A percentile compares a stretch with the other conserved stretches of the same genome.
Conservation (phyloP, 1,139 yeast genomes). For the Yamadazyma trypodendri region DNA sequence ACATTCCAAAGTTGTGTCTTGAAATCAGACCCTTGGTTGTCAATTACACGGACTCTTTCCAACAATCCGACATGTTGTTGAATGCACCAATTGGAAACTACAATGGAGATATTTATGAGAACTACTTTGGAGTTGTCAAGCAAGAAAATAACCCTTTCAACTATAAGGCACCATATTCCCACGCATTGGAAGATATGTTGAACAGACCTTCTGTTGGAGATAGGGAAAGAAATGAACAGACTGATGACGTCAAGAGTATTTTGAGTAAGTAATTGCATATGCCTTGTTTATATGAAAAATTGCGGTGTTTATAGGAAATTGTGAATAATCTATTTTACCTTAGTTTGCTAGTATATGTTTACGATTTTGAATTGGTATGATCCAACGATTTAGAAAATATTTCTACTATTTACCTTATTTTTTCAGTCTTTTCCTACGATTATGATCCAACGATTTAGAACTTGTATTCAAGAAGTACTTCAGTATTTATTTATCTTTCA, state of each 20-base stretch:
- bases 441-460: too few species aligned
- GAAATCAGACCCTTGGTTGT: conserved; percentile 69
- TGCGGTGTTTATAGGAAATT: too few species aligned
- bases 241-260: conserved; percentile 39
- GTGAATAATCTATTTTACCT: too few species aligned
- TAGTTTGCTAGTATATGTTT: too few species aligned
- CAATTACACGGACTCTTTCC: conserved; percentile 87
- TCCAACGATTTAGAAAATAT: too few species aligned
- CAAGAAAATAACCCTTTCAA: conserved; percentile 51
- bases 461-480: too few species aligned
- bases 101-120: conserved; percentile 84
- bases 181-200: conserved; percentile 50
- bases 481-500: too few species aligned
- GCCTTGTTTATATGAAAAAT: conserved; percentile 19
- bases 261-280: conserved; percentile 20
- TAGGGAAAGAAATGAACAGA: conserved; percentile 50
- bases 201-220: conserved; percentile 47
- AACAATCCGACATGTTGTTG: conserved; percentile 78
- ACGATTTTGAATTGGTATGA: too few species aligned
- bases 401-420: too few species aligned
- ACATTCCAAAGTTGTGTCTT: conserved; percentile 43
- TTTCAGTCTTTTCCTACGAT: too few species aligned
- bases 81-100: conserved; percentile 83
- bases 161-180: conserved; percentile 62
- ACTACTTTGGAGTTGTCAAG: conserved; percentile 60